Evolutionary conservation across 345 rosid genomes (phyloP).

Genomic region (Cardamine resedifolia): DNA sequence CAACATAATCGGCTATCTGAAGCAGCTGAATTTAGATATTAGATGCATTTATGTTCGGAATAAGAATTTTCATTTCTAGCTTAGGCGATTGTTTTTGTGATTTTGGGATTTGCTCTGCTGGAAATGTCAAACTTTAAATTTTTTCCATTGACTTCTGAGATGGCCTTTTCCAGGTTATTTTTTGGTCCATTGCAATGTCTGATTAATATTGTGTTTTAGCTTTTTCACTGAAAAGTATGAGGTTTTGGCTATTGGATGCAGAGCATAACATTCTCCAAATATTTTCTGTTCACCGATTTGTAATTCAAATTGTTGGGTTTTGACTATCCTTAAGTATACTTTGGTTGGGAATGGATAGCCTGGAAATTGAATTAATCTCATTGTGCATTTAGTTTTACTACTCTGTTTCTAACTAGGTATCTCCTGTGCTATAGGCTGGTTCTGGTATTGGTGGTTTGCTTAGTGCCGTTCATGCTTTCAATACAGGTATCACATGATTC

Average conservation of each 20-base stretch:
- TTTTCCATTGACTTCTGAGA: background rate
- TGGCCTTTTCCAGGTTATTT: background rate
- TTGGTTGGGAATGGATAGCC: background rate
- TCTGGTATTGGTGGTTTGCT: slow-evolving; percentile 88
- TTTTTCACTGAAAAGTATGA: slow-evolving; percentile 1
- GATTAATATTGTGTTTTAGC: slow-evolving; percentile 6
- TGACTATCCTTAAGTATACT: background rate
- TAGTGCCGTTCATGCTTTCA: slow-evolving; percentile 80
- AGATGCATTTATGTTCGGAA: slow-evolving; percentile 3
- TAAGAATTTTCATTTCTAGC: background rate
- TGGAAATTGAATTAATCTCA: background rate
- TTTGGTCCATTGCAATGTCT: background rate
- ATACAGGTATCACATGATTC: slow-evolving; percentile 53
- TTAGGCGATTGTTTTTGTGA: background rate
- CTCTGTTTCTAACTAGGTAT: slow-evolving; percentile 19
- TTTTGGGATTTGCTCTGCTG: background rate
- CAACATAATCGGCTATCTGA: background rate
- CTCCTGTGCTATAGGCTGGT: slow-evolving; percentile 60
- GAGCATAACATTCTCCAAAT: background rate
- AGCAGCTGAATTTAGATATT: slow-evolving; percentile 3
- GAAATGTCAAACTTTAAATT: background rate
- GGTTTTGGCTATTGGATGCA: background rate
- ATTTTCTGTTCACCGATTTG: slow-evolving; percentile 3
- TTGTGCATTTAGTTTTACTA: background rate
- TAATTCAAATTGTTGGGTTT: background rate